Evolutionary conservation across 75 land plant species (phyloP), one percentile per base, ranked within the genome.

Genomic region (Cunninghamia lanceolata): DNA sequence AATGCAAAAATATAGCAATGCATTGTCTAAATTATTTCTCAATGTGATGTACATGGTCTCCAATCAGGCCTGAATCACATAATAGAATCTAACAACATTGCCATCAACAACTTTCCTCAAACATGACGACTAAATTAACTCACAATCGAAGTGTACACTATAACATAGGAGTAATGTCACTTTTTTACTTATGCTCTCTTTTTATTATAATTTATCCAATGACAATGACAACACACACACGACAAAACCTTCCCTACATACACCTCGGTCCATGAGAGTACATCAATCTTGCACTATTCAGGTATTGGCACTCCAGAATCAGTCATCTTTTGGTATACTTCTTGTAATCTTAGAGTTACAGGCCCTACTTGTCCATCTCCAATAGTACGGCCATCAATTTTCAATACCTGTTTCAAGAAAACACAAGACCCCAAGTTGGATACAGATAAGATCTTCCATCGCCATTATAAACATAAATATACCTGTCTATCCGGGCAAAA

Each of bases 291-390:
- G 36, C 35, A 36, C 84, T 85, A 89, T 74, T 89, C 87, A 17
- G 99, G 99, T 85, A 98, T 96, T 13, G 89, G 89, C 56, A 89
- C 95, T 71, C 99, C 99, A 66, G 90, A 90, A 35, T 89, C 88
- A 81, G 99, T 91, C 82, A 94, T 88, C 9, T 71, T 86, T 76
- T 91, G 89, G 91, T 96, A 98, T 30, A 89, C 94, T 53, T 86
- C 85, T 88, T 98, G 99, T 81, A 98, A 80, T 78, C 86, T 87
- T 52, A 81, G 87, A 32, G 99, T 95, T 28, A 96, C 89, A 63
- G 95, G 93, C 28, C 99, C 99, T 13, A 94, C 99, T 87, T 92
- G 50, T 79, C 98, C 95, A 88, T 93, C 89, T 9, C 99, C 99
- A 73, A 96, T 89, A 9, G 86, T 63, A 28, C 99, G 96, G 11